A percentile compares a stretch with the other conserved stretches of the same genome.
These are phyloP conservation scores for Fusarium tricinctum DNA, from an alignment of 2,329 filamentous ascomycete genomes.

Conservation along the genomic window DNA sequence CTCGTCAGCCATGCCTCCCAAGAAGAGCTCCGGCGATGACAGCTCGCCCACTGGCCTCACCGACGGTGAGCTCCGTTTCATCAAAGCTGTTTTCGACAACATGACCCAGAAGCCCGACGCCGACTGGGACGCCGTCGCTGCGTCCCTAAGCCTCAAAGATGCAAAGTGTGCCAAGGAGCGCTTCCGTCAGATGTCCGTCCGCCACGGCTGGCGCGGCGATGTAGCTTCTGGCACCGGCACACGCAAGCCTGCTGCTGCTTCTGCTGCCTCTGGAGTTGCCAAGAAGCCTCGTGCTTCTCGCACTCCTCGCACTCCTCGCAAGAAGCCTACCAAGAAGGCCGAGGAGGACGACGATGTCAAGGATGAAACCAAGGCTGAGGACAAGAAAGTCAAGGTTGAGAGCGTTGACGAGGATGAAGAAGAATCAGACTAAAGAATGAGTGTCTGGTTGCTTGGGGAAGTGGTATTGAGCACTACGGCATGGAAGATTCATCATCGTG, in stretches of 20 bases:
- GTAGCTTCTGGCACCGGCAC: slow-evolving; percentile 38
- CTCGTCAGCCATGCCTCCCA: slow-evolving; percentile 50
- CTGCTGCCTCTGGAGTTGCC: slow-evolving; percentile 45
- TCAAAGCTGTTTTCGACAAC: slow-evolving; percentile 60
- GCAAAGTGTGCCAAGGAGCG: slow-evolving; percentile 59
- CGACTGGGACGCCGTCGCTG: slow-evolving; percentile 58
- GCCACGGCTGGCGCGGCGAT: slow-evolving; percentile 57
- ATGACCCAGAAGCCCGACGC: slow-evolving; percentile 58
- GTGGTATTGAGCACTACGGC: neutral
- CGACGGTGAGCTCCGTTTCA: slow-evolving; percentile 55
- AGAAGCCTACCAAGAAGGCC: slow-evolving; percentile 52
- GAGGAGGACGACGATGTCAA: slow-evolving; percentile 47
- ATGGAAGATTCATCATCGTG: slow-evolving; percentile 3
- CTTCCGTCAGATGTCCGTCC: slow-evolving; percentile 58
- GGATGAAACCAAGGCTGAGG: slow-evolving; percentile 23
- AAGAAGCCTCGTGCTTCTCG: slow-evolving; percentile 49
- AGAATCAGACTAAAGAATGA: slow-evolving; percentile 8
- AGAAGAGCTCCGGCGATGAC: slow-evolving; percentile 48
- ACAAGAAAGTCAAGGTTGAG: slow-evolving; percentile 22
- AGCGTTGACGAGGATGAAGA: slow-evolving; percentile 2
- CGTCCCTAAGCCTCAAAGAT: slow-evolving; percentile 56
- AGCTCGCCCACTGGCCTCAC: slow-evolving; percentile 49
- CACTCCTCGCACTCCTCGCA: slow-evolving; percentile 44
- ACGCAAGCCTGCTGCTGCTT: slow-evolving; percentile 49
- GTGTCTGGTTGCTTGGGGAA: neutral